Evolutionary conservation across 73 alveolate species (phyloP).

Genomic region (Tetrahymena thermophila): DNA sequence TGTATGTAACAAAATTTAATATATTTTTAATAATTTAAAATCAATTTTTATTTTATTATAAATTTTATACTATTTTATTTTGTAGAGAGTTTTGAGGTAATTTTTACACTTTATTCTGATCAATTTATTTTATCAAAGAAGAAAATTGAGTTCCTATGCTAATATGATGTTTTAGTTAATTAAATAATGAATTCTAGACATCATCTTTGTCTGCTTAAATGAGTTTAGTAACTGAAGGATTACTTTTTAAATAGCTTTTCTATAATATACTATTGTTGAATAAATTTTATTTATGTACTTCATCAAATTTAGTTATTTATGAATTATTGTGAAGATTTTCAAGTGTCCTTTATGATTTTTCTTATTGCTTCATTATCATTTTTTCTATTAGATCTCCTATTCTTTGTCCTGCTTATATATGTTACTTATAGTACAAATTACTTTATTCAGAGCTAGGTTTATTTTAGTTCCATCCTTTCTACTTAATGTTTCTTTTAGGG

Average conservation of each 20-base stretch:
- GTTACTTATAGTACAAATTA: not conserved
- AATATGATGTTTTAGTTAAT: not conserved
- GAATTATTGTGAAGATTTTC: not conserved
- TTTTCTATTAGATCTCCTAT: not conserved
- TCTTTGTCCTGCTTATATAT: not conserved
- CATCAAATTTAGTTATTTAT: not conserved
- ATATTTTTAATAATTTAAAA: too few species aligned
- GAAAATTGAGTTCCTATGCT: not conserved
- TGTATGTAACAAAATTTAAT: too few species aligned
- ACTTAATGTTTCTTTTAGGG: not conserved
- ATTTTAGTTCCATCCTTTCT: not conserved
- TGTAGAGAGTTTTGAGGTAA: not conserved
- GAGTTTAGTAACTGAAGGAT: not conserved
- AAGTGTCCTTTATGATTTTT: not conserved
- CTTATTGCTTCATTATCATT: not conserved
- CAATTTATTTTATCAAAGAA: not conserved
- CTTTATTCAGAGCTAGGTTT: not conserved
- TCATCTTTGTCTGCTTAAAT: not conserved
- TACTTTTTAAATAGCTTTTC: not conserved
- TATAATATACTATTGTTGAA: not conserved
- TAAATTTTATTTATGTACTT: not conserved
- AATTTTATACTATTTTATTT: too few species aligned
- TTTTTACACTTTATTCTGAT: not conserved
- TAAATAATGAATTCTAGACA: not conserved
- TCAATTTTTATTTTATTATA: not conserved